These are phyloP conservation scores for Pythium folliculosum DNA, from an alignment of 352 stramenopile genomes.

Conservation along the genomic window DNA sequence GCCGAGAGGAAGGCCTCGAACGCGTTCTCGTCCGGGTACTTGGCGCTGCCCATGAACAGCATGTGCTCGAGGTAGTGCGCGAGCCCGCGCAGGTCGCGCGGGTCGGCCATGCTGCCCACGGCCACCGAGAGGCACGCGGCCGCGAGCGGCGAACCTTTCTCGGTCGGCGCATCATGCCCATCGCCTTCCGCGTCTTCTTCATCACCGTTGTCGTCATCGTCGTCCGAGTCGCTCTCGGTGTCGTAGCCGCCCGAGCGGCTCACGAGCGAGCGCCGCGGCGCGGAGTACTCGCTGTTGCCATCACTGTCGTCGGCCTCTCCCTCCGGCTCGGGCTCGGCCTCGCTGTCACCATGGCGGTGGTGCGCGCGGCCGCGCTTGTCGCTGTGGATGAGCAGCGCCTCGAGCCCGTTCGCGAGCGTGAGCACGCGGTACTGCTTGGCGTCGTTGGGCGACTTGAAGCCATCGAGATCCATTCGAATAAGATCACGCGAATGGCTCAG, in stretches of 20 bases:
- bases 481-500: no score
- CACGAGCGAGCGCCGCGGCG: conserved; percentile 18
- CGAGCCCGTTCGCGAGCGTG: conserved; percentile 53
- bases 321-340: conserved; percentile 31
- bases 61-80: conserved; percentile 96
- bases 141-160: conserved; percentile 24
- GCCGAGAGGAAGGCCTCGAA: conserved; percentile 79
- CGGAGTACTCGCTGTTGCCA: background rate
- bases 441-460: conserved; percentile 46
- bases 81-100: conserved; percentile 50
- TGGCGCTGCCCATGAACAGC: conserved; percentile 93
- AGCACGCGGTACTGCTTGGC: conserved; percentile 55
- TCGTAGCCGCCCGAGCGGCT: conserved; percentile 30
- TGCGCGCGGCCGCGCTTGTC: background rate
- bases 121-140: conserved; percentile 41
- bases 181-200: conserved; percentile 14
- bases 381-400: conserved; percentile 37
- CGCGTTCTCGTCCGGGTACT: conserved; percentile 88
- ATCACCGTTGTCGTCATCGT: conserved; percentile 12
- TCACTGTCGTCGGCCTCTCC: conserved; percentile 9
- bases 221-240: conserved; percentile 31
- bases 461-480: conserved; percentile 29
- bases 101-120: conserved; percentile 44
- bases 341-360: background rate
- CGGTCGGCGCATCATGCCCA: background rate